A percentile compares a stretch with the other conserved stretches of the same genome.
These are phyloP conservation scores for Blastomyces emzantsi DNA, from an alignment of 2,329 filamentous ascomycete species.

Conservation along the genomic window DNA sequence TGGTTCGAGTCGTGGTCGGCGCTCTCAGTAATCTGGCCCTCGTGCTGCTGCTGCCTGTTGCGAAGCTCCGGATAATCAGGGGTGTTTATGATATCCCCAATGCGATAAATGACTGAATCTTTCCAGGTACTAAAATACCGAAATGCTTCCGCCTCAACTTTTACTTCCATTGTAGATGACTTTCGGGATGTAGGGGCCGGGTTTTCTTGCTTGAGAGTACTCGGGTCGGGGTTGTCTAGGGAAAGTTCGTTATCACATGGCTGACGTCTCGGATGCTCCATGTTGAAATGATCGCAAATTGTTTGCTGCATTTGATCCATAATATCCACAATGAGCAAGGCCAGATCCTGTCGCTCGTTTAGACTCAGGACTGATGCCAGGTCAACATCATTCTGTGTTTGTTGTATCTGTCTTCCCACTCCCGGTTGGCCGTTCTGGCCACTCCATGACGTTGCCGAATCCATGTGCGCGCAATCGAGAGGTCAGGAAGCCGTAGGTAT, in stretches of 20 bases:
- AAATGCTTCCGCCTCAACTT: slow-evolving; percentile 55
- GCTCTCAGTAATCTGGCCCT: background rate
- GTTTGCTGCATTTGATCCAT: slow-evolving; percentile 34
- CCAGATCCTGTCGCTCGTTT: slow-evolving; percentile 36
- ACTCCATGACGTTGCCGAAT: background rate
- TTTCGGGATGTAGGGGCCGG: slow-evolving; percentile 7
- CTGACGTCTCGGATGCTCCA: background rate
- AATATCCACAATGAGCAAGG: slow-evolving; percentile 33
- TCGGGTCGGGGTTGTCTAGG: background rate
- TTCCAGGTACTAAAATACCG: slow-evolving; percentile 75
- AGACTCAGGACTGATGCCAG: slow-evolving; percentile 35
- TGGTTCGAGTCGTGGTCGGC: too few species aligned
- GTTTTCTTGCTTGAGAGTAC: background rate
- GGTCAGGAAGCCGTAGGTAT: background rate
- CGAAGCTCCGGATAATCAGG: background rate
- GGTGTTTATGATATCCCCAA: slow-evolving; percentile 58
- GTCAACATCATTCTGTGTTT: slow-evolving; percentile 23
- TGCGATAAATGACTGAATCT: slow-evolving; percentile 56
- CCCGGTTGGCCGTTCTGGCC: background rate
- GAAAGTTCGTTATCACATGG: background rate
- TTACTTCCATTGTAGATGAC: slow-evolving; percentile 34
- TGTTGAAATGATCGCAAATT: slow-evolving; percentile 33
- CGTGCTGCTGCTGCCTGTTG: background rate
- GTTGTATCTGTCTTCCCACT: background rate
- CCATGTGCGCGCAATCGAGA: background rate